Evolutionary conservation across 2,329 filamentous ascomycete species (phyloP).

Genomic region (Aspergillus intermedius): DNA sequence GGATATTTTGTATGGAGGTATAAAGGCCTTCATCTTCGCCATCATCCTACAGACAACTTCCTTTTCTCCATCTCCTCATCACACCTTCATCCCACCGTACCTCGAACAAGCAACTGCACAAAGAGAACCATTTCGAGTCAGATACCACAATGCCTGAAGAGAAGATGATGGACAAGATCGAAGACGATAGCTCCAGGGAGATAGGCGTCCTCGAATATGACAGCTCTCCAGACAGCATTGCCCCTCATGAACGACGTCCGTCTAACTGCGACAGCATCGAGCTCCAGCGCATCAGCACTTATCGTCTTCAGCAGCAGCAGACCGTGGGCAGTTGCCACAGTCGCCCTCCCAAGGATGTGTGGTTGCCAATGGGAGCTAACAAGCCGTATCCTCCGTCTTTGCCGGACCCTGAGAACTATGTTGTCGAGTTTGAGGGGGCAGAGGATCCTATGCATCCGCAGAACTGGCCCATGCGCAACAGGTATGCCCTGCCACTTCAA

Average conservation of each 20-base stretch:
- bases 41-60: no score
- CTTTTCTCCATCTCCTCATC: no score
- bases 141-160: neutral
- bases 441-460: constrained; percentile 47
- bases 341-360: constrained; percentile 12
- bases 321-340: constrained; percentile 19
- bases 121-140: neutral
- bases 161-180: neutral
- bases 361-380: constrained; percentile 21
- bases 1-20: no score
- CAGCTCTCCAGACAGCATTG: neutral
- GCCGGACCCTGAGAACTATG: constrained; percentile 46
- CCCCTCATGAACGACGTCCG: neutral
- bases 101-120: neutral
- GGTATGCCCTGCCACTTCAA: constrained; percentile 16
- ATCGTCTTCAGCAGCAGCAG: constrained; percentile 19
- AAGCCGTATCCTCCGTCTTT: constrained; percentile 45
- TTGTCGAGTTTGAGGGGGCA: constrained; percentile 48
- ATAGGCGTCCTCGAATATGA: neutral
- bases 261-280: neutral
- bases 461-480: constrained; percentile 45
- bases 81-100: neutral
- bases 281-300: constrained; percentile 18
- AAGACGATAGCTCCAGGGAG: neutral
- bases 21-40: no score